Evolutionary conservation across 257 asterid species (phyloP), one percentile per base, ranked within the genome.

Genomic region (Solanum commersonii): DNA sequence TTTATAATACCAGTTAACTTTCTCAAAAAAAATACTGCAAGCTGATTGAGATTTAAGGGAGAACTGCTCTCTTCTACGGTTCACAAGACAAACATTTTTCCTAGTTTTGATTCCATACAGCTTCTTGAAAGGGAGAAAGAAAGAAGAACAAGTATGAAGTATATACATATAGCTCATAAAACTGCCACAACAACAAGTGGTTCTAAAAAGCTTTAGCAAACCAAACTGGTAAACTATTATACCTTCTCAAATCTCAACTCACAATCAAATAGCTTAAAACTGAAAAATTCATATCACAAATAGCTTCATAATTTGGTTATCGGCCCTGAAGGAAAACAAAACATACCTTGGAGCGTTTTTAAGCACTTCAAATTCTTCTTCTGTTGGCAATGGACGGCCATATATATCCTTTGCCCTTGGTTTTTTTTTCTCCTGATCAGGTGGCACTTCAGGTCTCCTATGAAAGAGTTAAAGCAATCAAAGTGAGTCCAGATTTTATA

Each of bases 361-460:
- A 46, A 97, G 98, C 91, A 94, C 98, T 88, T 97, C 99, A 89
- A 97, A 97, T 90, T 97, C 95, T 90, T 97, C 99, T 90, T 94
- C 99, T 23, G 99, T 97, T 14, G 99, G 99, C 90, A 97, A 90
- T 88, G 94, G 89, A 85, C 98, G 99, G 10, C 99, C 99, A 91
- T 91, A 97, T 63, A 95, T 93, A 92, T 97, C 99, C 91, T 95
- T 97, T 12, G 96, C 95, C 90, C 95, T 92, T 38, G 91, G 88
- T 91, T 96, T 97, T 95, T 93, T 97, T 90, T 94, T 94, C 91
- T 94, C 98, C 79, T 89, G 91, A 60, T 29, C 92, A 81, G 91
- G 72, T 46, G 93, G 94, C 88, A 35, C 40, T 88, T 93, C 97
- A 63, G 25, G 84, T 78, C 89, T 88, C 96, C 99, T 96, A 91